These are phyloP conservation scores for Pichia gijzeniarum DNA, from an alignment of 805 yeast species.

Conservation along the genomic window DNA sequence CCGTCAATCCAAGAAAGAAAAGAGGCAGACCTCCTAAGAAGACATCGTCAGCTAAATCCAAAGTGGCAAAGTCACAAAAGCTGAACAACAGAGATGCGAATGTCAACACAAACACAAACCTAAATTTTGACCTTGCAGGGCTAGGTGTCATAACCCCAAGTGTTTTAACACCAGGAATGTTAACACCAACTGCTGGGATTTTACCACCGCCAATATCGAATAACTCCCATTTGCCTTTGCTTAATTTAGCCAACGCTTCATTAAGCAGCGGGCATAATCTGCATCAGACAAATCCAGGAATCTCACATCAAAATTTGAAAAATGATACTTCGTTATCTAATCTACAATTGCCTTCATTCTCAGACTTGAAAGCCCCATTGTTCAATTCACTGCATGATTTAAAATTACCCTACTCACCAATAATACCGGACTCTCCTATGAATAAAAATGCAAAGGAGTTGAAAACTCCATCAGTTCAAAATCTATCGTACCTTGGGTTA, in stretches of 20 bases:
- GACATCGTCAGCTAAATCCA: neutral
- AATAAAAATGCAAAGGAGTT: neutral
- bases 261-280: conserved; percentile 3
- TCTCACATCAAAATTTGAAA: neutral
- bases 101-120: too few relatives aligned
- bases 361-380: conserved; percentile 9
- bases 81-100: neutral
- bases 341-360: conserved; percentile 12
- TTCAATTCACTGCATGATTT: conserved; percentile 1
- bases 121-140: neutral
- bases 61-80: neutral
- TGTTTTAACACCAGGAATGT: too few relatives aligned
- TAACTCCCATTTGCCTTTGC: conserved; percentile 1
- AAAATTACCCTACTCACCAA: conserved; percentile 3
- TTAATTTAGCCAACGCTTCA: conserved; percentile 10
- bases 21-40: conserved; percentile 6
- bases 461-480: neutral
- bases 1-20: neutral
- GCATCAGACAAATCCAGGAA: conserved; percentile 4
- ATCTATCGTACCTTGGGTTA: conserved; percentile 2
- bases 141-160: neutral
- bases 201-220: conserved; percentile 3
- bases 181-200: neutral
- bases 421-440: conserved; percentile 3
- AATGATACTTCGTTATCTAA: conserved; percentile 7